Conservation (phyloP, 176 grass and related monocot species). For the Carex myosuroides region DNA sequence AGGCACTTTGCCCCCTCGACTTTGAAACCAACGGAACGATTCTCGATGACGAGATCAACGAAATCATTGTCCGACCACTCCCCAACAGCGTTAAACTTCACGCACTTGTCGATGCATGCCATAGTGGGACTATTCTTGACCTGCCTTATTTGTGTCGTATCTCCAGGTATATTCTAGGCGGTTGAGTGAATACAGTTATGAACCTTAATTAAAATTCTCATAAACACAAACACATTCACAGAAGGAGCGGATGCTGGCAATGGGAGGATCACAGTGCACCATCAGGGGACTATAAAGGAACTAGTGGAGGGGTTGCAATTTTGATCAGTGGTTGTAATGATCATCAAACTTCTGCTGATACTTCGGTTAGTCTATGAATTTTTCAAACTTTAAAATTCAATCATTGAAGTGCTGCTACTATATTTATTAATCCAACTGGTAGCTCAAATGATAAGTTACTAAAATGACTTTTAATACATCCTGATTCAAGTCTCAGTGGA, state of each 20-base stretch:
- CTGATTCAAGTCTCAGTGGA: not conserved
- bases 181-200: not conserved
- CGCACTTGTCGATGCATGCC: conserved; percentile 78
- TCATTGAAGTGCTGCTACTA: not conserved
- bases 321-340: conserved; percentile 89
- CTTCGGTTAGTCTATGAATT: conserved; percentile 29
- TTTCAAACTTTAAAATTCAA: not conserved
- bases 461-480: no score
- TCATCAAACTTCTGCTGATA: conserved; percentile 66
- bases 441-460: no score
- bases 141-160: conserved; percentile 74
- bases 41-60: conserved; percentile 76
- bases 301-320: conserved; percentile 60
- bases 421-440: not conserved
- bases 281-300: conserved; percentile 34
- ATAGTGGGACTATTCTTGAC: conserved; percentile 88
- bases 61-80: conserved; percentile 54
- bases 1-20: conserved; percentile 78
- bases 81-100: conserved; percentile 53
- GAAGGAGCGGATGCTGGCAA: conserved; percentile 57
- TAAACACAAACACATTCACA: not conserved
- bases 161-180: conserved; percentile 30
- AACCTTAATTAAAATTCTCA: not conserved
- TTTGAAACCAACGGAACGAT: conserved; percentile 51
- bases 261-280: conserved; percentile 60